Base-by-base conservation (phyloP, 768 basidiomycete genomes). In the Paxillus ammoniavirescens region DNA sequence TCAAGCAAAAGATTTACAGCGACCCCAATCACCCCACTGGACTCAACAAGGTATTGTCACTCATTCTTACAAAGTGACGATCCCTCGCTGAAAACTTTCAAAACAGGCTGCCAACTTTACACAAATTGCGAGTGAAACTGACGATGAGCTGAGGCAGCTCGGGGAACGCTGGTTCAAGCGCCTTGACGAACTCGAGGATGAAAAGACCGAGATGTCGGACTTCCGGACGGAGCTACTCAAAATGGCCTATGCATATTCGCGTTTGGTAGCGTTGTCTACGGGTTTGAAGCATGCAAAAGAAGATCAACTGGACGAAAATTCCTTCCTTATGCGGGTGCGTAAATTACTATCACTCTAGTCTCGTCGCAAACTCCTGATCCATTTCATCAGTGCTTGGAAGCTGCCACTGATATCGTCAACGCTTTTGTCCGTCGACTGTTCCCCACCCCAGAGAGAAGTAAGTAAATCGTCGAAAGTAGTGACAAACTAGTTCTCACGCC, bases 241-340 rank as follows among this genome's bases (percentile, higher is more conserved):
- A 59, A 68, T 89, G 58, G 83, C 78, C 3, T 87, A 80, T 59
- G 81, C 85, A 54, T 91, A 91, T 56, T 75, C 82, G 15, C 79
- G 89, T n/a, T 72, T 91, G 15, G 74, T 85, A 14, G 83, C 81
- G 5, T 73, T 89, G 47, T 88, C 89, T 0, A 86, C 85, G 57
- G 89, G 89, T 14, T 84, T 91, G 73, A 89, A 91, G 66, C 83
- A 89, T 59, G 82, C 84, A 14, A 87, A 86, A 65, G 77, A 74
- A 21, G 71, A 79, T 38, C 74, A 67, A 15, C 52, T 77, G 15
- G 77, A 82, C 44, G 86, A 88, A 61, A 84, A 82, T 53, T 81
- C 82, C 18, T 88, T 89, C 64, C 73, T 89, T 53, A 72, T 71
- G 57, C 74, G 86, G 65, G 88, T 89, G 59, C 48, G 86, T 75